Evolutionary conservation across 108 stramenopile genomes (phyloP), one percentile per base, ranked within the genome.

Genomic region (Pseudonitzschia multiseries): DNA sequence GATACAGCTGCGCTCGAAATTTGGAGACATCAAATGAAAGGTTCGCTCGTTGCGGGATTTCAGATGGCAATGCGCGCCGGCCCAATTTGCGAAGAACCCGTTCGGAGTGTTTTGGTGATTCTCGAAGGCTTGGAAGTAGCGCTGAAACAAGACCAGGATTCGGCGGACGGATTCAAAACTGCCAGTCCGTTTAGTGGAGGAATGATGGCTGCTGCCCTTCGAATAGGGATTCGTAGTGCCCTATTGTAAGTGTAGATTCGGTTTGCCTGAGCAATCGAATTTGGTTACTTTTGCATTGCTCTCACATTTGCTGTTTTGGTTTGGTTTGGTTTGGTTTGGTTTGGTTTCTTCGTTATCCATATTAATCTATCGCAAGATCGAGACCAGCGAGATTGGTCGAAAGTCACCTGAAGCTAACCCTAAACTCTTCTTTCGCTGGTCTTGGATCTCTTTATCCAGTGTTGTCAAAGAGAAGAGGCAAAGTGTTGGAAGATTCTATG

Each of bases 31-130:
- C 82, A 94, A 61, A 85, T 94, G 88, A 72, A 78, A 66, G 89
- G 89, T 24, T 92, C 91, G 2, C 72, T 78, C 12, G 78, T 87
- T 62, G 93, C 91, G 21, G 96, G 94, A 31, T 97, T 95, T 75
- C 89, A 93, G 68, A 68, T 87, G 56, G 90, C 90, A 0, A 75
- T 89, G 75, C 81, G 89, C 8, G 78, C 92, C 12, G 96, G 96
- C 32, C 91, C 93, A 21, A 65, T 97, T 26, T 93, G 92, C 59
- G 93, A 95, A 76, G 96, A 97, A 70, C 94, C 94, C 18, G 77
- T 94, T 36, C 90, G 89, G 18, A 82, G 87, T 40, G 84, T 95
- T 8, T 70, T 91, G 52, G 91, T 95, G 26, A 74, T 93, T 26
- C 60, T 96, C 21, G 92, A 96, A 77, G 87, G 86, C 21, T 69